Conservation (phyloP, 192 early-diverging fungal genomes). For the Phlyctochytrium arcticum region DNA sequence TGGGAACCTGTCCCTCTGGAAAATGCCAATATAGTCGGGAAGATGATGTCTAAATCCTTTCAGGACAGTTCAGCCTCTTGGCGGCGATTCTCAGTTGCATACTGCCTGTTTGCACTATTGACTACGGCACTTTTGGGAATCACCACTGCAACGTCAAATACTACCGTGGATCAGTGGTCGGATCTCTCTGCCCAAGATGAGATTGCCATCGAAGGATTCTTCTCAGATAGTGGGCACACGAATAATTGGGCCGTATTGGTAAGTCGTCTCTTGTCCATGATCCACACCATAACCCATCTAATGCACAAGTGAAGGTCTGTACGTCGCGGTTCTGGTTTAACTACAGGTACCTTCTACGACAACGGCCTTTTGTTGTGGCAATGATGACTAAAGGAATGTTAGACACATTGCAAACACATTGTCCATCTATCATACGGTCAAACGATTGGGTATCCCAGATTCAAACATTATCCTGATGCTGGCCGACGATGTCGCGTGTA, state of each 20-base stretch:
- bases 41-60: too few species aligned
- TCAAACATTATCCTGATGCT: constrained; percentile 99
- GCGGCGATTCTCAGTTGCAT: too few species aligned
- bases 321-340: constrained; percentile 99
- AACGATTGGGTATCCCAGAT: constrained; percentile 96
- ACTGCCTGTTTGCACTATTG: too few species aligned
- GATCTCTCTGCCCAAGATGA: neutral
- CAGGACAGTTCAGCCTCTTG: too few species aligned
- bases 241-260: constrained; percentile 99
- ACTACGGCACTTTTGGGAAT: too few species aligned
- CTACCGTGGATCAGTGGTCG: neutral
- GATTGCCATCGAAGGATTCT: constrained; percentile 41
- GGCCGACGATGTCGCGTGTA: constrained; percentile 98
- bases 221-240: constrained; percentile 57
- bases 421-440: constrained; percentile 98
- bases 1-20: too few species aligned
- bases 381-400: too few species aligned
- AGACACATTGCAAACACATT: constrained; percentile 95
- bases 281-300: neutral
- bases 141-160: neutral
- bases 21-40: too few species aligned
- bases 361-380: neutral
- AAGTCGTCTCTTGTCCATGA: constrained; percentile 19
- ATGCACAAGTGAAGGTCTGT: constrained; percentile 76
- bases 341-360: constrained; percentile 54